Percentiles rank a stretch among this genome's conserved stretches.
Evolutionary conservation across 2,329 filamentous ascomycete species (phyloP).

Genomic region (Diaporthe eres): DNA sequence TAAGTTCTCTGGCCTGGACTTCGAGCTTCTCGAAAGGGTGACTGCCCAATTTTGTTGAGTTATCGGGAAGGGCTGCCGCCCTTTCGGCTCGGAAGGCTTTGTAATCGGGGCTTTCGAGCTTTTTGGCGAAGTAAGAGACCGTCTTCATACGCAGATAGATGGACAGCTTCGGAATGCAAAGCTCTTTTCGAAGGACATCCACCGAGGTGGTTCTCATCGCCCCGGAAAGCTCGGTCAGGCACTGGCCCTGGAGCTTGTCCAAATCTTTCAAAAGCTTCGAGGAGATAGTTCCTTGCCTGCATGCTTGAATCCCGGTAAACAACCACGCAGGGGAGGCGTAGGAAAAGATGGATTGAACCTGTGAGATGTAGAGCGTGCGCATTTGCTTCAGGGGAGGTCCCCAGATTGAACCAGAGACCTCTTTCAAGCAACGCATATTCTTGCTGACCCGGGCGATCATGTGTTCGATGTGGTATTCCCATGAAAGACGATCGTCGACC

Average conservation of each 20-base stretch:
- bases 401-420: neutral
- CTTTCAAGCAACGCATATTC: neutral
- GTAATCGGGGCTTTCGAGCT: neutral
- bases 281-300: neutral
- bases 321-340: slow-evolving; percentile 11
- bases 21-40: neutral
- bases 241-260: neutral
- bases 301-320: neutral
- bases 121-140: neutral
- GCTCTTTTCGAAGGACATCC: neutral
- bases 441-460: neutral
- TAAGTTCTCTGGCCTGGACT: neutral
- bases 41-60: neutral
- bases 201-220: neutral
- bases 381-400: neutral
- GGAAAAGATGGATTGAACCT: neutral
- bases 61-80: neutral
- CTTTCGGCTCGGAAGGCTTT: neutral
- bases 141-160: neutral
- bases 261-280: neutral
- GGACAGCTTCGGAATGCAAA: neutral
- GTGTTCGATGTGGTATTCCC: neutral
- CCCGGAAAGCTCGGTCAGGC: neutral
- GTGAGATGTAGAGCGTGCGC: slow-evolving; percentile 2
- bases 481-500: slow-evolving; percentile 6